phyloP scores from a whole-genome alignment of 805 yeast genomes.

The Blastobotrys peoriensis region DNA sequence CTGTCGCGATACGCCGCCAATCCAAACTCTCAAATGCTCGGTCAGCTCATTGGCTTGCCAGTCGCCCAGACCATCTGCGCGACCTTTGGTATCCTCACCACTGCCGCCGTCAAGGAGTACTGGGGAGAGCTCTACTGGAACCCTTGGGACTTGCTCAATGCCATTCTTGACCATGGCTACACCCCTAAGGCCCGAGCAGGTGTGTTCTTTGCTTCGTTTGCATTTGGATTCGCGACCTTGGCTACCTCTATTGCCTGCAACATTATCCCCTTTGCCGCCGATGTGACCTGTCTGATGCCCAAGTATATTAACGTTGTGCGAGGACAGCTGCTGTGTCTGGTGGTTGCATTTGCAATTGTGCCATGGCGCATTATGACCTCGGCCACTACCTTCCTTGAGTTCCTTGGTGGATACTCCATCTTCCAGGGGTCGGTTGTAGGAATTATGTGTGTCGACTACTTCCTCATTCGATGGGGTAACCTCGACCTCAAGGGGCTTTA shows the following conservation, averaged over 20 bases:
- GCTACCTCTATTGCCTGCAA: conserved; percentile 34
- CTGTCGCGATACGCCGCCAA: conserved; percentile 15
- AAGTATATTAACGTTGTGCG: conserved; percentile 53
- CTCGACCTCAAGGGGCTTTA: conserved; percentile 40
- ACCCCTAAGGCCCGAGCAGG: conserved; percentile 35
- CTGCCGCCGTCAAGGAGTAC: conserved; percentile 39
- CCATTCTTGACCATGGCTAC: conserved; percentile 38
- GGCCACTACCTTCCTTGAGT: conserved; percentile 33
- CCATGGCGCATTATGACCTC: conserved; percentile 39
- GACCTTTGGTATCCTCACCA: conserved; percentile 39
- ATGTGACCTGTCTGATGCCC: conserved; percentile 51
- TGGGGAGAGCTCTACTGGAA: conserved; percentile 43
- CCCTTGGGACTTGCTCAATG: conserved; percentile 38
- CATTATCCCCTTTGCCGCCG: conserved; percentile 39
- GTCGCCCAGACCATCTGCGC: conserved; percentile 13
- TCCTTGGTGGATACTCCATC: conserved; percentile 36
- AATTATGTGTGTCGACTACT: conserved; percentile 36
- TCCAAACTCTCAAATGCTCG: conserved; percentile 11
- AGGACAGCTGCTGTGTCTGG: conserved; percentile 31
- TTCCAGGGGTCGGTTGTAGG: conserved; percentile 39
- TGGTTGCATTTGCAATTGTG: conserved; percentile 15
- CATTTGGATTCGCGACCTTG: conserved; percentile 24
- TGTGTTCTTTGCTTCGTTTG: conserved; percentile 18
- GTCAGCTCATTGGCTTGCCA: conserved; percentile 16
- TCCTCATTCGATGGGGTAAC: conserved; percentile 36